Percentiles rank a stretch among this genome's conserved stretches.
Evolutionary conservation across 441 rosid species (phyloP).

Genomic region (Erysimum cheiri): DNA sequence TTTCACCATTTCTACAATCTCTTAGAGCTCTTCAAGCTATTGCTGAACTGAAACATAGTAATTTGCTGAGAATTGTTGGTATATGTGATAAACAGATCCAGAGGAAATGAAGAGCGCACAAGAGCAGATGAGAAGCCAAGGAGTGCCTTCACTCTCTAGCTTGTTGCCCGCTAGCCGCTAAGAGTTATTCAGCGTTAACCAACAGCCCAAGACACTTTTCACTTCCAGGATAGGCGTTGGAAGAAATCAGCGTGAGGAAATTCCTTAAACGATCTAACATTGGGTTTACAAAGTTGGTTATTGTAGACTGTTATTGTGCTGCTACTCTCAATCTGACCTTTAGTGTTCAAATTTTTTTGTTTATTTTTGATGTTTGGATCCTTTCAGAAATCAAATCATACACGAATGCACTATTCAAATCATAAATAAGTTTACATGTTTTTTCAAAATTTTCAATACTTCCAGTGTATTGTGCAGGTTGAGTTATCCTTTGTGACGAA

Average conservation of each 20-base stretch:
- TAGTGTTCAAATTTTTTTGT: not conserved
- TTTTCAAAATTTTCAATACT: not conserved
- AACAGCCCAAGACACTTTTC: slow-evolving; percentile 17
- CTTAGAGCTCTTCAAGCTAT: not conserved
- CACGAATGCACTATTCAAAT: not conserved
- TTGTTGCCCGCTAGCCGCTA: slow-evolving; percentile 71
- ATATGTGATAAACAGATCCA: slow-evolving; percentile 66
- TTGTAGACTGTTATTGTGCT: slow-evolving; percentile 18
- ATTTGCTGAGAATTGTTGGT: slow-evolving; percentile 30
- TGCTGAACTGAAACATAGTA: slow-evolving; percentile 10
- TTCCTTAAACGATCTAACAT: slow-evolving; percentile 21
- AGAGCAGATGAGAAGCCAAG: slow-evolving; percentile 96
- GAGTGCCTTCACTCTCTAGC: slow-evolving; percentile 90
- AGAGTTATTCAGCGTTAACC: slow-evolving; percentile 10
- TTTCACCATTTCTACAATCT: not conserved
- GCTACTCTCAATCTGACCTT: slow-evolving; percentile 4
- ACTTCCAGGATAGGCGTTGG: slow-evolving; percentile 11
- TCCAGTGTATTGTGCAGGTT: not conserved
- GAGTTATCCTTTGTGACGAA: not conserved
- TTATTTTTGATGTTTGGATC: not conserved
- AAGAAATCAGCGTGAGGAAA: slow-evolving; percentile 9
- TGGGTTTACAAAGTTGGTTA: slow-evolving; percentile 28
- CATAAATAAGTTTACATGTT: not conserved
- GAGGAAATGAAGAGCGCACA: slow-evolving; percentile 94
- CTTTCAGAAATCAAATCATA: not conserved